phyloP scores from a whole-genome alignment of 1,284 basidiomycete species.

The Hymenochaete sp. region DNA sequence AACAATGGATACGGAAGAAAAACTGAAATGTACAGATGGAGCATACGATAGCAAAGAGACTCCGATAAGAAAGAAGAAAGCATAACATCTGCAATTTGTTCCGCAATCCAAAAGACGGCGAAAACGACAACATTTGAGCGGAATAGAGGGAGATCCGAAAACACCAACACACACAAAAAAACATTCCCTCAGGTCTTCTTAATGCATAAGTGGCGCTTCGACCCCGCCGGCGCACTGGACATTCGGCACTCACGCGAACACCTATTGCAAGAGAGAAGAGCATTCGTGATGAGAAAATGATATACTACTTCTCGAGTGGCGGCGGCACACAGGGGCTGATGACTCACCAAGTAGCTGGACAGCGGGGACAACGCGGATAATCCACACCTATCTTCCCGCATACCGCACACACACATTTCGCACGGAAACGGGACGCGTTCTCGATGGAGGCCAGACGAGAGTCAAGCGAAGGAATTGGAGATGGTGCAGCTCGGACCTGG shows the following conservation, averaged over 20 bases:
- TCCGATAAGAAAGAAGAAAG: too few species aligned
- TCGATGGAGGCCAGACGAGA: conserved; percentile 14
- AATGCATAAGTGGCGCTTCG: conserved; percentile 8
- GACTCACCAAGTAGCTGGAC: conserved; percentile 11
- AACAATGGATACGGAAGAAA: too few species aligned
- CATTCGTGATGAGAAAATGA: background rate
- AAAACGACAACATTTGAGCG: too few species aligned
- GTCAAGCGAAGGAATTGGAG: conserved; percentile 1
- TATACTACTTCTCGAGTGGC: conserved; percentile 1
- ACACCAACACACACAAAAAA: too few species aligned
- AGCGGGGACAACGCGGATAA: conserved; percentile 16
- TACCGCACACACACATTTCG: conserved; percentile 12
- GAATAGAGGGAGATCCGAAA: too few species aligned
- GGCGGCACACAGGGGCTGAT: conserved; percentile 11
- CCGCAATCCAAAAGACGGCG: too few species aligned
- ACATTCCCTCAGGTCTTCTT: background rate
- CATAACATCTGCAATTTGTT: too few species aligned
- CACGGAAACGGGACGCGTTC: conserved; percentile 13
- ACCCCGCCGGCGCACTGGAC: conserved; percentile 9
- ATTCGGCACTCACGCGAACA: conserved; percentile 14
- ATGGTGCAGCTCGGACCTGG: background rate
- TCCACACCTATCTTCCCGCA: conserved; percentile 15
- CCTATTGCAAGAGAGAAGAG: background rate
- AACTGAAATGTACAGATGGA: too few species aligned
- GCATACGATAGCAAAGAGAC: too few species aligned